Percentiles rank a stretch among this genome's conserved stretches.
Conservation (phyloP, 2,329 filamentous ascomycete species). For the Colletotrichum sp. region DNA sequence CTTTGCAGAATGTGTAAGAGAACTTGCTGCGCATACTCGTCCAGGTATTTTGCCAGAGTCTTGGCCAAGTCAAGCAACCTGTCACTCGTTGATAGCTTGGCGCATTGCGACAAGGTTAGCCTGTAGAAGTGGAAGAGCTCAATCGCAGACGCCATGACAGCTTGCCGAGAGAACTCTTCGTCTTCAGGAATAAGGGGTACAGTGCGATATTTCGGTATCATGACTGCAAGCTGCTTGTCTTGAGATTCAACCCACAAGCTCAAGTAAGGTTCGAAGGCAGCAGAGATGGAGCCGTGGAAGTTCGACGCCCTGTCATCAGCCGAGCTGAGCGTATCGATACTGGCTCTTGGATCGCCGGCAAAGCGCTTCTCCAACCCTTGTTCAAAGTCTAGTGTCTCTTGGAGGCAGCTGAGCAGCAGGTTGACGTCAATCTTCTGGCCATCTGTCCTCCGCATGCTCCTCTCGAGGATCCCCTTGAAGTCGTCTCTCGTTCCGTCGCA, state of each 20-base stretch:
- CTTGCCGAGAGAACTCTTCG: conserved; percentile 90
- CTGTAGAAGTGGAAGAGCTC: conserved; percentile 98
- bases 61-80: conserved; percentile 83
- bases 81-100: conserved; percentile 91
- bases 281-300: conserved; percentile 91
- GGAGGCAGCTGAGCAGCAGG: conserved; percentile 83
- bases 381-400: conserved; percentile 97
- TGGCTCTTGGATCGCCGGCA: conserved; percentile 73
- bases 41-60: conserved; percentile 89
- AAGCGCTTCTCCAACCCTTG: conserved; percentile 88
- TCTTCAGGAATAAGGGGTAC: conserved; percentile 82
- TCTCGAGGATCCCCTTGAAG: conserved; percentile 90
- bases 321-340: conserved; percentile 88
- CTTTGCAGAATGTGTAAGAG: conserved; percentile 72
- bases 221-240: conserved; percentile 81
- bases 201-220: conserved; percentile 87
- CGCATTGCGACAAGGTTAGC: conserved; percentile 89
- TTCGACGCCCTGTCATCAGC: conserved; percentile 75
- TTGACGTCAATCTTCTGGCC: conserved; percentile 88
- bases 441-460: conserved; percentile 79
- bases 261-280: conserved; percentile 96
- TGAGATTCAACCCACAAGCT: conserved; percentile 97
- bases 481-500: conserved; percentile 96
- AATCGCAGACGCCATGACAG: conserved; percentile 91
- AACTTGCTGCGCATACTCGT: conserved; percentile 94